These are phyloP conservation scores for Paraphaeosphaeria sporulosa DNA, from an alignment of 2,329 filamentous ascomycete genomes.

Conservation along the genomic window DNA sequence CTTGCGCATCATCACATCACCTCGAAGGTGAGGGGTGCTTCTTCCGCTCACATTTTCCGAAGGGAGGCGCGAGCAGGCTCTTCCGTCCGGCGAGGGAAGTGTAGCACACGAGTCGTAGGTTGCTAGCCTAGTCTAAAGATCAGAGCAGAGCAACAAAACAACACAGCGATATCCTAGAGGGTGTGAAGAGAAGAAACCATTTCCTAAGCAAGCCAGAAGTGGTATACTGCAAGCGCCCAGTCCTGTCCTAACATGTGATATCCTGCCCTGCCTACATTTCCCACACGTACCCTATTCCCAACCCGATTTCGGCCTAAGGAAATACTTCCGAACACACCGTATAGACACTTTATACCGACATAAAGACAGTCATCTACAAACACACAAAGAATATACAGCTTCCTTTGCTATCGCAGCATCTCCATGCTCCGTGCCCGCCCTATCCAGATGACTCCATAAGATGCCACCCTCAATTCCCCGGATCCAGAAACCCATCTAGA, in stretches of 20 bases:
- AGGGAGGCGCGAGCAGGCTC: no score
- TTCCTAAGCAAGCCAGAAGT: background rate
- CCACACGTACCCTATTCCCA: background rate
- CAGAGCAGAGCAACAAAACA: no score
- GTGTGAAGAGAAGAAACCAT: background rate
- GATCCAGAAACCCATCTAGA: constrained; percentile 43
- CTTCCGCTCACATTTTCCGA: no score
- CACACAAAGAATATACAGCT: background rate
- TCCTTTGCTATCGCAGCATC: background rate
- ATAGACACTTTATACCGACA: background rate
- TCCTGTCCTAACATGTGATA: background rate
- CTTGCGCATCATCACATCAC: no score
- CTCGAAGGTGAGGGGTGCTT: no score
- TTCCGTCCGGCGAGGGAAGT: no score
- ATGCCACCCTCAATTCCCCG: constrained; percentile 4
- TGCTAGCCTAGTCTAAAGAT: no score
- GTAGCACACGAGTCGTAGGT: no score
- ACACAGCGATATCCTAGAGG: no score
- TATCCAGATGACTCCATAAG: background rate
- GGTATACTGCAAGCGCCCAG: background rate
- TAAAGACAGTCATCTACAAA: background rate
- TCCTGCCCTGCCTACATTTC: background rate
- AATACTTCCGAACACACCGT: background rate
- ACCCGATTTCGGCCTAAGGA: background rate
- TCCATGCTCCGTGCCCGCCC: background rate